These are phyloP conservation scores for Irpex rosettiformis DNA, from an alignment of 1,284 basidiomycete species.

Conservation along the genomic window DNA sequence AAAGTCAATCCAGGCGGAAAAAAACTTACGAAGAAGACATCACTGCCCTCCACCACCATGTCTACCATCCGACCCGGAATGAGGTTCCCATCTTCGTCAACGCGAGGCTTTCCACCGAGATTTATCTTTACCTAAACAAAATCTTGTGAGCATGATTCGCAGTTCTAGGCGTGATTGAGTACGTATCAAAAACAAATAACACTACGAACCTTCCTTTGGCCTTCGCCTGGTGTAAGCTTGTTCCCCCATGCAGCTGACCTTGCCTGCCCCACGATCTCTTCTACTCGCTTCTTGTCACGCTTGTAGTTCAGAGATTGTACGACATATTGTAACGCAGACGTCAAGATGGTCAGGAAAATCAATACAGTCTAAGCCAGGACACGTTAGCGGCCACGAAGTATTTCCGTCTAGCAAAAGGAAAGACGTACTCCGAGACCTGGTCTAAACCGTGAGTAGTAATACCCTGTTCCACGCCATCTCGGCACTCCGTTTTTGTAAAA, in stretches of 20 bases:
- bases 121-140: conserved; percentile 61
- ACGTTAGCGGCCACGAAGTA: conserved; percentile 13
- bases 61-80: conserved; percentile 55
- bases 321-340: conserved; percentile 76
- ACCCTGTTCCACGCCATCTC: conserved; percentile 83
- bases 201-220: conserved; percentile 57
- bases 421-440: conserved; percentile 75
- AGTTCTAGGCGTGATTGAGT: conserved; percentile 1
- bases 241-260: conserved; percentile 73
- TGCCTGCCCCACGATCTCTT: conserved; percentile 62
- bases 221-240: conserved; percentile 55
- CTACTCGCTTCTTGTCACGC: conserved; percentile 68
- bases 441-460: conserved; percentile 91
- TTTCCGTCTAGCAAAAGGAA: background rate
- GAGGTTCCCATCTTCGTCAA: conserved; percentile 54
- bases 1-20: background rate
- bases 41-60: conserved; percentile 71
- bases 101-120: conserved; percentile 48
- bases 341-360: conserved; percentile 70
- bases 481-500: conserved; percentile 92
- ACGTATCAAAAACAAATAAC: conserved; percentile 13
- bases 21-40: conserved; percentile 68
- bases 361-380: conserved; percentile 57
- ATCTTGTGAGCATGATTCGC: background rate
- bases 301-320: conserved; percentile 76